Evolutionary conservation across 169 alveolate species (phyloP), one percentile per base, ranked within the genome.

Genomic region (Perkinsus olseni): DNA sequence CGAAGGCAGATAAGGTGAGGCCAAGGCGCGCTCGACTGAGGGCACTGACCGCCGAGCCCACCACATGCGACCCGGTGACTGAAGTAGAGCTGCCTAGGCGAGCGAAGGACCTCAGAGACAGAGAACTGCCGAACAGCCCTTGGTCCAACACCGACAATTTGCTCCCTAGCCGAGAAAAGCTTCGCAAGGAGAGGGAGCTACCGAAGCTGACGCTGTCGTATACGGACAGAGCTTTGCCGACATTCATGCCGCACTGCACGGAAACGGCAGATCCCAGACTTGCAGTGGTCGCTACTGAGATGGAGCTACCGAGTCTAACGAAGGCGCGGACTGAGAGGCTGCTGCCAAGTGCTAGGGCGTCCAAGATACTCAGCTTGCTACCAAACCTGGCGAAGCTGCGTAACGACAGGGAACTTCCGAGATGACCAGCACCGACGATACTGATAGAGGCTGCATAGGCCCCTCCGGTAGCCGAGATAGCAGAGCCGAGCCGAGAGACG

Each of bases 121-220:
- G 38, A 10, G 92, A 13, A 21, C 91, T 36, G 3, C 94, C 94
- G 39, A 62, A 38, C 31, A 40, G 74, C 0, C 74, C 91, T 11
- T 20, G 92, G 92, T 94, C 95, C 82, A 51, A 74, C 24, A 39
- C 45, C 38, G 74, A 74, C 93, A 94, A 37, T 21, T 74, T 31
- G 11, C 45, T 34, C 37, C 92, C 95, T 40, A 62, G 74, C 74
- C 95, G 39, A 0, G 93, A 91, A 34, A 38, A 74, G 36, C 91
- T 45, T 48, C 82, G 38, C 38, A 74, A 92, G n/a, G 39, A 24
- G 28, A 90, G 50, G 92, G 50, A 31, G n/a, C 50, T 38, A 24
- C 92, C 92, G 6, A 90, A 24, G 31, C 17, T 28, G 45, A 21
- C 45, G 45, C 3, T 17, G 31, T 38, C 92, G 92, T 34, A 38